Base-by-base conservation (phyloP, 2,329 filamentous ascomycete genomes). In the Byssochlamys sp. region DNA sequence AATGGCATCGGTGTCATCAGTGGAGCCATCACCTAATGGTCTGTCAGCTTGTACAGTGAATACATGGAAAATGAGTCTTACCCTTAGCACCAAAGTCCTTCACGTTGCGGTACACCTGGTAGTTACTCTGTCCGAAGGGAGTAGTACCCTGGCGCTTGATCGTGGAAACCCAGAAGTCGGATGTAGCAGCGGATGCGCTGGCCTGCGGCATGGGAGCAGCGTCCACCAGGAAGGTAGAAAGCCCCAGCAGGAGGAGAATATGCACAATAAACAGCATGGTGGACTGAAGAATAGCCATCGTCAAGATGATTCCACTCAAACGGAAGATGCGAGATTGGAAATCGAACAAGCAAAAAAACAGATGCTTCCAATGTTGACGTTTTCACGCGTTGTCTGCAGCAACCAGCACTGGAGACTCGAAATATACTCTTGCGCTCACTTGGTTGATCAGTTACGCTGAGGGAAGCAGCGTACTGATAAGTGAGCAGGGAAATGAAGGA, bases 1-100 rank as follows among this genome's bases (percentile, higher is more conserved):
- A 81, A 97, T 96, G 57, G 91, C 90, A 0, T 75, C 85, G 0
- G 91, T 96, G 69, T 96, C 91, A 70, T 97, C 92, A 27, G 87
- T 88, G 0, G 76, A 73, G 12, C 85, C 85, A 64, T 87, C 83
- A 61, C 83, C 82, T 73, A 66, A 53, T 73, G 72, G 55, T 4
- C 54, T n/a, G 60, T 67, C 54, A 69, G 62, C 7, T 52, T 10
- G 3, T n/a, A 48, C 52, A 45, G 26, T 25, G 14, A 54, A 10
- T 31, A 25, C 19, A 55, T 45, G 51, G 29, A 51, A 19, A 19
- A 31, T 11, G 58, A 56, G 80, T 82, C 70, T 83, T 83, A 74
- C 87, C 88, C 61, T 77, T 82, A 53, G 88, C 88, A 52, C 88
- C 88, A 66, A 83, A 91, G 66, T 90, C 86, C 73, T 82, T 84